Conservation (phyloP, 208 protist species). For the Kentomonas sorsogonicus region DNA sequence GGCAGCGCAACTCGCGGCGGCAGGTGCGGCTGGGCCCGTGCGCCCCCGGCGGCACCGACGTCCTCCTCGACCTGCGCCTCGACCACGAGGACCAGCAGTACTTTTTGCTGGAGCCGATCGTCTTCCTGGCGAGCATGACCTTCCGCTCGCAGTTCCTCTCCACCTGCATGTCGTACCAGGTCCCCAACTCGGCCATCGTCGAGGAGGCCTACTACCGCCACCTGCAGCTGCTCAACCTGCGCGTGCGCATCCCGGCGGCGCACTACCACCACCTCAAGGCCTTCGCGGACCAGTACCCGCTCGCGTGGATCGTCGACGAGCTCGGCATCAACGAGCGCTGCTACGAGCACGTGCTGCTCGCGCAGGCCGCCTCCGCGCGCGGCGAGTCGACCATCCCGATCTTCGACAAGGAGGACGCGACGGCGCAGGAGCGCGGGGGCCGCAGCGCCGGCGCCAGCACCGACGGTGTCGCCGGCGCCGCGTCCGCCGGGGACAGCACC, state of each 20-base stretch:
- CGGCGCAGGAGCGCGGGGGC: slow-evolving; percentile 1
- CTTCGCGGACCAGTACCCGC: slow-evolving; percentile 64
- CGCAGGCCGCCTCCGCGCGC: too few species aligned
- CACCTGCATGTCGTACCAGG: slow-evolving; percentile 63
- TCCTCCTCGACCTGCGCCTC: slow-evolving; percentile 64
- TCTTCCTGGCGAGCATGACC: slow-evolving; percentile 71
- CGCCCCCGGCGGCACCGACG: slow-evolving; percentile 26
- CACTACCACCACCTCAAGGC: slow-evolving; percentile 46
- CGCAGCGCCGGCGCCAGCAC: background rate
- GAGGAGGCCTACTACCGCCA: slow-evolving; percentile 71
- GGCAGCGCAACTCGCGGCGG: slow-evolving; percentile 9
- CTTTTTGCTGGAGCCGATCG: slow-evolving; percentile 58
- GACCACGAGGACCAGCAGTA: slow-evolving; percentile 44
- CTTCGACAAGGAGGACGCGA: background rate
- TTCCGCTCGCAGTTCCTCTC: slow-evolving; percentile 84
- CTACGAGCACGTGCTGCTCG: too few species aligned
- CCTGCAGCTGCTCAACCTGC: slow-evolving; percentile 69
- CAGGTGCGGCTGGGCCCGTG: slow-evolving; percentile 16
- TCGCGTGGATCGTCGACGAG: slow-evolving; percentile 70
- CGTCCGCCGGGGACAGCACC: background rate
- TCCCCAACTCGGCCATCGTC: slow-evolving; percentile 39
- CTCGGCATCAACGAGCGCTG: slow-evolving; percentile 19
- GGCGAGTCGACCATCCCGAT: slow-evolving; percentile 6
- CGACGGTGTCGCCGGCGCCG: background rate
- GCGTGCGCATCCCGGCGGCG: slow-evolving; percentile 35